Evolutionary conservation across 2,329 filamentous ascomycete genomes (phyloP), one percentile per base, ranked within the genome.

Genomic region (Diaporthe helianthi): DNA sequence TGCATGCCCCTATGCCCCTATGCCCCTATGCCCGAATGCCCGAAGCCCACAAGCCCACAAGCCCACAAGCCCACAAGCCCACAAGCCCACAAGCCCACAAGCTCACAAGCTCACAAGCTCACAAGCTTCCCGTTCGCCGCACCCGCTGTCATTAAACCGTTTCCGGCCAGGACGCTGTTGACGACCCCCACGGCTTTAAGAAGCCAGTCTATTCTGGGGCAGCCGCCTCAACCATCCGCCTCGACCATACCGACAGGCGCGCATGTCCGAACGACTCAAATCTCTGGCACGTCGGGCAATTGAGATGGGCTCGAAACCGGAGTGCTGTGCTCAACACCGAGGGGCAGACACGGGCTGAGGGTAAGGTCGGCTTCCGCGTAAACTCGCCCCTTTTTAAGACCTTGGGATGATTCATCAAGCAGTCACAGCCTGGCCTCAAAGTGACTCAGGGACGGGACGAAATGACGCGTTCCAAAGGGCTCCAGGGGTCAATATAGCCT

Each of bases 251-350:
- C 54, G 36, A 41, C 36, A 8, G 22, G 2, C 44, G 22, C 58
- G 24, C 55, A 33, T 46, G 19, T 31, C 41, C 58, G 19, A 49
- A 49, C 58, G 44, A 49, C 44, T 49, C 58, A 36, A 44, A n/a
- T 36, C 41, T 29, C n/a, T 22, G 26, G 58, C 58, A 10, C 29
- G 41, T 13, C 58, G 29, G 26, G 58, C 44, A 63, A 29, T 63
- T 63, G 58, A 63, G 58, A 63, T 63, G 58, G 58, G 41, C 58
- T 63, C 58, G 58, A 63, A 63, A 63, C 58, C 58, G 58, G 58
- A 63, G 58, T 15, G 29, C 41, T 29, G 61, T 53, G 31, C 26
- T 65, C 31, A 33, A 36, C 47, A 52, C 61, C 61, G 46, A 52
- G 61, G 47, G 19, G 38, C 10, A 29, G 17, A 65, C 31, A 65